Evolutionary conservation across 75 land plant species (phyloP).

Genomic region (Isoetes taiwanensis): DNA sequence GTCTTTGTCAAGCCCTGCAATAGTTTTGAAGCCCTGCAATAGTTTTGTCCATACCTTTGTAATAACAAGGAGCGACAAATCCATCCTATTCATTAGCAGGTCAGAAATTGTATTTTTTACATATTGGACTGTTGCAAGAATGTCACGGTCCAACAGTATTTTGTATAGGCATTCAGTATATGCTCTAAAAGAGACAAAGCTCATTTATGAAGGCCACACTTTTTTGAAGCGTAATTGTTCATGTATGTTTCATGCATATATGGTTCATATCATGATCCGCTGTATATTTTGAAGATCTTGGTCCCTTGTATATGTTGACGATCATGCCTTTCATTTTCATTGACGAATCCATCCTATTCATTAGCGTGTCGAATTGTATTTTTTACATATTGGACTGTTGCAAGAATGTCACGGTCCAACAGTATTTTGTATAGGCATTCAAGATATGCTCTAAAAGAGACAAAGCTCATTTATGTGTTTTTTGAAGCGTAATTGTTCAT

Average conservation of each 20-base stretch:
- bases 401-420: constrained; percentile 77
- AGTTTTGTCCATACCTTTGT: constrained; percentile 50
- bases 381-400: constrained; percentile 89
- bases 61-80: constrained; percentile 93
- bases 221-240: too few species aligned
- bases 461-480: too few species aligned
- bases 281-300: too few species aligned
- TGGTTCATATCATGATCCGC: too few species aligned
- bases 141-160: constrained; percentile 76
- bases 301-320: too few species aligned
- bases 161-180: constrained; percentile 90
- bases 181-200: too few species aligned
- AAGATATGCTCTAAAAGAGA: too few species aligned
- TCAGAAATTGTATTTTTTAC: constrained; percentile 88
- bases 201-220: too few species aligned
- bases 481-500: too few species aligned
- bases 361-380: constrained; percentile 82
- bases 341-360: constrained; percentile 98
- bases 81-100: constrained; percentile 96
- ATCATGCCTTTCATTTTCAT: too few species aligned
- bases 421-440: constrained; percentile 90
- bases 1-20: constrained; percentile 1
- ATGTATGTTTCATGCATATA: too few species aligned
- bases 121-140: constrained; percentile 84
- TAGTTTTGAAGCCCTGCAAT: neutral